These are phyloP conservation scores for Prunus kanzakura DNA, from an alignment of 306 rosid species.

Conservation along the genomic window DNA sequence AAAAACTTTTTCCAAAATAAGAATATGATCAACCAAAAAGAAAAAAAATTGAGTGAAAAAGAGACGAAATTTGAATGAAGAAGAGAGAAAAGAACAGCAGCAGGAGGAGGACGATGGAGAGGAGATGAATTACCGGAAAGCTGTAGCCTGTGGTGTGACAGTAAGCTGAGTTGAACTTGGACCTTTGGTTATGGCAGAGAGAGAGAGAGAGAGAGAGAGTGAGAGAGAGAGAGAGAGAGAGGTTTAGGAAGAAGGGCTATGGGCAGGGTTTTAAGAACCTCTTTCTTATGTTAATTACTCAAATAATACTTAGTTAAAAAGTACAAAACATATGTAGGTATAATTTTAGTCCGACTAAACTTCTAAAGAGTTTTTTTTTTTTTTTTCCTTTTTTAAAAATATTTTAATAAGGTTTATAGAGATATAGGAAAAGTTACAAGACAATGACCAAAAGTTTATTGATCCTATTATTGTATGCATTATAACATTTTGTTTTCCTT, in stretches of 20 bases:
- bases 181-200: not conserved
- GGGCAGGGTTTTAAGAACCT: conserved; percentile 12
- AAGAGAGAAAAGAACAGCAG: not conserved
- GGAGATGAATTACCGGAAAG: conserved; percentile 4
- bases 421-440: no score
- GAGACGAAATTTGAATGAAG: not conserved
- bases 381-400: no score
- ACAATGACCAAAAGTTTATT: no score
- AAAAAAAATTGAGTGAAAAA: not conserved
- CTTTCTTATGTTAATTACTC: not conserved
- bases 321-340: not conserved
- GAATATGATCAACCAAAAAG: not conserved
- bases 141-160: not conserved
- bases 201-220: not conserved
- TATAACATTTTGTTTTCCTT: no score
- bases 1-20: no score
- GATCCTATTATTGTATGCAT: no score
- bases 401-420: no score
- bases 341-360: not conserved
- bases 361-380: not conserved
- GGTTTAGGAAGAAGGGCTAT: not conserved
- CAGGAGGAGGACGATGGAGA: not conserved
- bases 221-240: not conserved
- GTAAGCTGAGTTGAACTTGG: conserved; percentile 2
- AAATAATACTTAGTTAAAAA: not conserved